A percentile compares a stretch with the other conserved stretches of the same genome.
phyloP scores from a whole-genome alignment of 2,329 filamentous ascomycete genomes.

The Fusarium beomiforme region DNA sequence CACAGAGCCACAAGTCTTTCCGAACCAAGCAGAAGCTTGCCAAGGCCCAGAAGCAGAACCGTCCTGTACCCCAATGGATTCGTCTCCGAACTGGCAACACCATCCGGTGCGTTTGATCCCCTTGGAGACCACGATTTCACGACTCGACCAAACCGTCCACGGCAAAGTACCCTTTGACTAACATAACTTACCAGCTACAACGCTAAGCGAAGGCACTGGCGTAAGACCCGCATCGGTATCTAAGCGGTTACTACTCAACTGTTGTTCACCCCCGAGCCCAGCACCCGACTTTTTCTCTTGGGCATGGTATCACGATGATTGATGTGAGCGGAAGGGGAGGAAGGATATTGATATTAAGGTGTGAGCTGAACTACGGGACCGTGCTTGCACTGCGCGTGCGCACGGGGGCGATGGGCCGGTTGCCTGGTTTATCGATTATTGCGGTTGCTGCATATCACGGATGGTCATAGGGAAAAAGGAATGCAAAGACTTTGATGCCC shows the following conservation, averaged over 20 bases:
- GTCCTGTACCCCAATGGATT: conserved; percentile 99
- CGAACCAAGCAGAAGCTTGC: conserved; percentile 99
- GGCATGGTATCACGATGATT: conserved; percentile 43
- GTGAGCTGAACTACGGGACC: conserved; percentile 32
- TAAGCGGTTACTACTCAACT: conserved; percentile 65
- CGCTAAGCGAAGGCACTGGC: conserved; percentile 99
- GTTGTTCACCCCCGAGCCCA: conserved; percentile 44
- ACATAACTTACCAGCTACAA: conserved; percentile 80
- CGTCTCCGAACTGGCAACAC: conserved; percentile 98
- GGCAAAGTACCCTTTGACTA: conserved; percentile 13
- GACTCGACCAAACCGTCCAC: background rate
- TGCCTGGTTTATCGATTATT: conserved; percentile 52
- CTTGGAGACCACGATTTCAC: conserved; percentile 11
- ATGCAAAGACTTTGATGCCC: conserved; percentile 52
- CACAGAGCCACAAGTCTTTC: conserved; percentile 99
- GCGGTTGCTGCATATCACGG: conserved; percentile 58
- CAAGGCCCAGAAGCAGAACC: conserved; percentile 99
- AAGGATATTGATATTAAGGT: conserved; percentile 32
- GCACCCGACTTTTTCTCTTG: conserved; percentile 37
- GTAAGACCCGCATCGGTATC: conserved; percentile 99
- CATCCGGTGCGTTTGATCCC: conserved; percentile 83
- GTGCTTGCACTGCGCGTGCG: conserved; percentile 24
- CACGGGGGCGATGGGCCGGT: conserved; percentile 45
- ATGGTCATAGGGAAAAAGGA: conserved; percentile 60
- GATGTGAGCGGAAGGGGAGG: conserved; percentile 39